A percentile compares a stretch with the other conserved stretches of the same genome.
Evolutionary conservation across 805 yeast genomes (phyloP).

Genomic region (Yarrowia keelungensis): DNA sequence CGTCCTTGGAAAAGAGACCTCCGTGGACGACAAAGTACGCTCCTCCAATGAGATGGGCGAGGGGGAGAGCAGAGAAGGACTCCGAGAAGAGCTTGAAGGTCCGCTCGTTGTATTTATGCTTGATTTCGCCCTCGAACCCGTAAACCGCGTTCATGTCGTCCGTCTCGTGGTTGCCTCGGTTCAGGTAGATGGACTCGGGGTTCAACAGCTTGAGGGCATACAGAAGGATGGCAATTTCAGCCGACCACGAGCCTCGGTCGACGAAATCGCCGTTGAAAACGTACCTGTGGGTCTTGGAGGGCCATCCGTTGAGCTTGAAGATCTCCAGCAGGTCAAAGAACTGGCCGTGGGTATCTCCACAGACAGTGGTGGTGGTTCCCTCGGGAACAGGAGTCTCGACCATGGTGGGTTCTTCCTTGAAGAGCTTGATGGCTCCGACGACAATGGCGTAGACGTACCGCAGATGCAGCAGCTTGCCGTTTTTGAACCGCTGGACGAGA

Average conservation of each 20-base stretch:
- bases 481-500: conserved; percentile 74
- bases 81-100: conserved; percentile 83
- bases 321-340: conserved; percentile 86
- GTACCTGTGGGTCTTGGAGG: conserved; percentile 70
- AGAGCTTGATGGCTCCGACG: conserved; percentile 69
- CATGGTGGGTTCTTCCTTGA: conserved; percentile 72
- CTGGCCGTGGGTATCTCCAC: conserved; percentile 99
- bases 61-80: conserved; percentile 83
- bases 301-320: conserved; percentile 76
- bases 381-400: conserved; percentile 64
- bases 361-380: conserved; percentile 69
- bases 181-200: conserved; percentile 74
- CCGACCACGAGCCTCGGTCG: conserved; percentile 97
- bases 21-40: conserved; percentile 94
- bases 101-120: conserved; percentile 81
- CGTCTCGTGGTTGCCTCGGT: conserved; percentile 97
- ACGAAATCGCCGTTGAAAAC: conserved; percentile 97
- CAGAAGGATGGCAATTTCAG: conserved; percentile 87
- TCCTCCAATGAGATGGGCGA: conserved; percentile 79
- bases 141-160: conserved; percentile 95
- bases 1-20: conserved; percentile 84
- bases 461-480: conserved; percentile 78
- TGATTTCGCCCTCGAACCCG: conserved; percentile 96
- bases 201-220: conserved; percentile 77
- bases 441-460: conserved; percentile 83